These are phyloP conservation scores for Scutellaria minor DNA, from an alignment of 257 asterid genomes.

Conservation along the genomic window DNA sequence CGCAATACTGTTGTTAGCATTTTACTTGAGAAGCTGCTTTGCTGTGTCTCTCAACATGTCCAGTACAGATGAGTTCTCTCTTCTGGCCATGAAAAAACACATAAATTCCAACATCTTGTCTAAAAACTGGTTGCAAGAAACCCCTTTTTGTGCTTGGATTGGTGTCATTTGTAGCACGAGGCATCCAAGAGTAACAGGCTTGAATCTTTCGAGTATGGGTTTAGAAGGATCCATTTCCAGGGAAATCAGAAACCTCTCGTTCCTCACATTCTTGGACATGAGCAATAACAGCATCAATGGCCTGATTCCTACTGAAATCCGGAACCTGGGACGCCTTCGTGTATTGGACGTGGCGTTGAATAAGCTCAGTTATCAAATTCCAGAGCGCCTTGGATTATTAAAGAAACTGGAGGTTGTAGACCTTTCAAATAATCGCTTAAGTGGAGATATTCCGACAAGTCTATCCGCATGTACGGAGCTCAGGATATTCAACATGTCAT, in stretches of 20 bases:
- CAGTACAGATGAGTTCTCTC: background rate
- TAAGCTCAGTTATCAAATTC: background rate
- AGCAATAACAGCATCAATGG: conserved; percentile 17
- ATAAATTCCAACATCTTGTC: background rate
- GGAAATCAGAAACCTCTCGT: conserved; percentile 17
- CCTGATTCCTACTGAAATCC: background rate
- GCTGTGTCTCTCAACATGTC: background rate
- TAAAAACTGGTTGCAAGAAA: background rate
- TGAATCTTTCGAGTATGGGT: conserved; percentile 18
- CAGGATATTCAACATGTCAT: background rate
- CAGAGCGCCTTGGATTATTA: background rate
- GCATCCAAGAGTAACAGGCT: background rate
- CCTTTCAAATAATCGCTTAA: background rate
- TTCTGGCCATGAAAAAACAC: background rate
- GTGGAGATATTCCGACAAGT: background rate
- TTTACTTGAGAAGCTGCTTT: background rate
- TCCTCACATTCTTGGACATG: background rate
- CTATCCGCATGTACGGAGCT: background rate
- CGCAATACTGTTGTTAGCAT: background rate
- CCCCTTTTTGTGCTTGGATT: conserved; percentile 17
- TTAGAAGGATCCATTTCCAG: background rate
- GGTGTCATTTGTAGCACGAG: conserved; percentile 20
- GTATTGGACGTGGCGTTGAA: background rate
- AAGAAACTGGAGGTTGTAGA: background rate
- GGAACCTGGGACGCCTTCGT: conserved; percentile 11